Percentiles rank a stretch among this genome's conserved stretches.
Conservation (phyloP, 768 basidiomycete species). For the Leccinellum albellum region DNA sequence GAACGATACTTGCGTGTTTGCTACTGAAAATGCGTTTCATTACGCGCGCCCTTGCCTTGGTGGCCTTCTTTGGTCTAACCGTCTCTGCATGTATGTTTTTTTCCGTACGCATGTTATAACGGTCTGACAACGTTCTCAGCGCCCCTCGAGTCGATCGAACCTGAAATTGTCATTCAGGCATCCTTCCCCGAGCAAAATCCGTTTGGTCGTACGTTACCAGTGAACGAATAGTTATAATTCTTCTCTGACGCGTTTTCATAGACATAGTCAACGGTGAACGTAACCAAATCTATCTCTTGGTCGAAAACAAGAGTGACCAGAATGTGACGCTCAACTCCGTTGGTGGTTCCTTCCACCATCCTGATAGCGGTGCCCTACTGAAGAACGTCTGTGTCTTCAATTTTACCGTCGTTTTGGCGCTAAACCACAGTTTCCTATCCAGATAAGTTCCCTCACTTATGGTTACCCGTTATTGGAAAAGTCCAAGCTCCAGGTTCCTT, state of each 20-base stretch:
- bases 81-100: slow-evolving; percentile 28
- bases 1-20: neutral
- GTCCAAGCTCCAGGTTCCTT: slow-evolving; percentile 64
- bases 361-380: slow-evolving; percentile 57
- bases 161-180: slow-evolving; percentile 51
- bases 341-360: slow-evolving; percentile 64
- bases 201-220: slow-evolving; percentile 62
- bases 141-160: slow-evolving; percentile 38
- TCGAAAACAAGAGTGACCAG: slow-evolving; percentile 74
- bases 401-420: neutral
- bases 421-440: neutral
- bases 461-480: slow-evolving; percentile 50
- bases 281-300: slow-evolving; percentile 57
- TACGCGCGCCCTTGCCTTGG: slow-evolving; percentile 25
- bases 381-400: slow-evolving; percentile 58
- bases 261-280: slow-evolving; percentile 83
- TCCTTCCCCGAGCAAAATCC: slow-evolving; percentile 69
- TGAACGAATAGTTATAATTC: neutral
- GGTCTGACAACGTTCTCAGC: slow-evolving; percentile 14
- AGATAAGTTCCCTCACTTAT: slow-evolving; percentile 61
- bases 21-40: slow-evolving; percentile 33
- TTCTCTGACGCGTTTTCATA: slow-evolving; percentile 29
- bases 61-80: slow-evolving; percentile 28
- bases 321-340: slow-evolving; percentile 67
- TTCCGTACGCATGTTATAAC: neutral